Base-by-base conservation (phyloP, 176 grass and related monocot species). In the Oryza glumipatula region DNA sequence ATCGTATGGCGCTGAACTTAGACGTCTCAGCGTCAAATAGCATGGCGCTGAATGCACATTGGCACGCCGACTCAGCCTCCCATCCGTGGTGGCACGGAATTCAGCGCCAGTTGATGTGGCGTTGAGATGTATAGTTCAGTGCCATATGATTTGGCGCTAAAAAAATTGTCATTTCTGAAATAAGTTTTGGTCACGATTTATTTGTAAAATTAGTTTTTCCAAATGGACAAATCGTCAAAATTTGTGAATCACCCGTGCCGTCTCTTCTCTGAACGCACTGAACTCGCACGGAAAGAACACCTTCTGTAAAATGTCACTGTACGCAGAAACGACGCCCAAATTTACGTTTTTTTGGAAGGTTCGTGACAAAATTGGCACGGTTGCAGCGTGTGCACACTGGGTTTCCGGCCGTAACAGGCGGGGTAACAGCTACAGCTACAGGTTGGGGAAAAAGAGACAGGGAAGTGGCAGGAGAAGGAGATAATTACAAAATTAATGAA, bases 251-350 rank as follows among this genome's bases (percentile, higher is more conserved):
- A 26, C 28, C 41, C 28, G 15, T 79, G 39, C 51, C 33, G 21
- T 41, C 14, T 17, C 35, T 15, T 8, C 41, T 89, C 52, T 85
- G 83, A 86, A 86, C 72, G 73, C 67, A 67, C 58, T 86, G 9
- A 72, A 56, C 66, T 72, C 73, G 26, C 13, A 1, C 16, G 82
- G 44, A 6, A 61, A 76, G 72, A 70, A 70, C 9, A 6, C 32
- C 32, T 13, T 1, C 5, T 0, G 22, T 6, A 0, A 26, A 0
- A 26, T 39, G 15, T 33, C 9, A 49, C 71, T 73, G 0, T 28
- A 5, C 13, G 12, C 41, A 49, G 28, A 14, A 73, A 73, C n/a
- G n/a, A 73, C 70, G 70, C 11, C 16, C 3, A 1, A 5, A 17
- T 11, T 8, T 39, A 76, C 6, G 33, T 28, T 38, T 19, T 19